Conservation (phyloP, 1,284 basidiomycete species). For the Rhodotorula sp. region DNA sequence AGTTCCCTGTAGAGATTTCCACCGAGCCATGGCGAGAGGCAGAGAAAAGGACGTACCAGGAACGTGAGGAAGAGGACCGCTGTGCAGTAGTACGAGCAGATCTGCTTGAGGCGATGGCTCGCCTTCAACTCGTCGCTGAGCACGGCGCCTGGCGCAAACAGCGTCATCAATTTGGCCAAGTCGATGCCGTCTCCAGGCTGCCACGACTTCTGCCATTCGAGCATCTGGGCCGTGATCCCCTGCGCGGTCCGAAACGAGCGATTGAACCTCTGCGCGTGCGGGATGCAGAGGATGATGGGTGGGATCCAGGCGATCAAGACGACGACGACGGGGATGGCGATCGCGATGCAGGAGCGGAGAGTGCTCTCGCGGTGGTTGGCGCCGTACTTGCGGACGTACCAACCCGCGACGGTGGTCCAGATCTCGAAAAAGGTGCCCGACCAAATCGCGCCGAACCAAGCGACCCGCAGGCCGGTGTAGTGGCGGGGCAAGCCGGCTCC, state of each 20-base stretch:
- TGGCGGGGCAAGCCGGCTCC: neutral
- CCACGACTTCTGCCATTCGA: slow-evolving; percentile 2
- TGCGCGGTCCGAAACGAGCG: neutral
- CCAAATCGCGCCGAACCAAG: slow-evolving; percentile 19
- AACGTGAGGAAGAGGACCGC: slow-evolving; percentile 12
- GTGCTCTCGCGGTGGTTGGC: slow-evolving; percentile 11
- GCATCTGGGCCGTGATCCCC: neutral
- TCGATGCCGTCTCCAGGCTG: slow-evolving; percentile 5
- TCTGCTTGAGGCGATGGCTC: neutral
- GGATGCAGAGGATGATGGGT: slow-evolving; percentile 4
- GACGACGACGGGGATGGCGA: slow-evolving; percentile 11
- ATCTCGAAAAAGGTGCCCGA: slow-evolving; percentile 19
- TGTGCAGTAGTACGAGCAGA: slow-evolving; percentile 1
- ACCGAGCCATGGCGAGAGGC: neutral
- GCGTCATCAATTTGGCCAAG: slow-evolving; percentile 7
- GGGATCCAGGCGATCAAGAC: slow-evolving; percentile 17
- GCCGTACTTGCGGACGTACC: slow-evolving; percentile 19
- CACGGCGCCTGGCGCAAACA: slow-evolving; percentile 7
- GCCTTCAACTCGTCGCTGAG: slow-evolving; percentile 3
- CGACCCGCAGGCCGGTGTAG: neutral
- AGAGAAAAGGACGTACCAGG: slow-evolving; percentile 3
- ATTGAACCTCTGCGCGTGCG: slow-evolving; percentile 10
- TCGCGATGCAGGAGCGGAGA: slow-evolving; percentile 1
- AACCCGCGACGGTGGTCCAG: slow-evolving; percentile 17
- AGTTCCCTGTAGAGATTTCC: neutral